Conservation (phyloP, 2,329 filamentous ascomycete species). For the Trichoderma citrinoviride region DNA sequence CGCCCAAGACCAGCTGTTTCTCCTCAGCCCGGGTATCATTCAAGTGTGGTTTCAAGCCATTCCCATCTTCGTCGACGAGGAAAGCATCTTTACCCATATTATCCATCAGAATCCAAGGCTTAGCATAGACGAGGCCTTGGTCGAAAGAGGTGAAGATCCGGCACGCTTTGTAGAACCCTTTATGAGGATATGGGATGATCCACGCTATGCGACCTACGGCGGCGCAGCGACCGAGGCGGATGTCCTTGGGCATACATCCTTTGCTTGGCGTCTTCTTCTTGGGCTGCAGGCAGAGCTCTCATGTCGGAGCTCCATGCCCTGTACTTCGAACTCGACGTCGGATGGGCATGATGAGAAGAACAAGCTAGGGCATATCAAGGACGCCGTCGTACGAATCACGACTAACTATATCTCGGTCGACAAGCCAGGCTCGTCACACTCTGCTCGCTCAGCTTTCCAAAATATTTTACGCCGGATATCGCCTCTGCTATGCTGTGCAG, state of each 20-base stretch:
- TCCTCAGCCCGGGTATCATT: neutral
- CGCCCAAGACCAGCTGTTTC: neutral
- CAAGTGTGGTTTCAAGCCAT: conserved; percentile 1
- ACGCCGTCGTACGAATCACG: neutral
- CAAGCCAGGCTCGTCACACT: neutral
- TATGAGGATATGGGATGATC: neutral
- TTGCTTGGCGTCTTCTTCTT: neutral
- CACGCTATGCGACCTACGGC: neutral
- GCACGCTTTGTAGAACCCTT: neutral
- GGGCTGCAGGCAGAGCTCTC: neutral
- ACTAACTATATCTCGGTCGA: neutral
- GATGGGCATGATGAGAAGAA: neutral
- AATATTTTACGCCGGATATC: neutral
- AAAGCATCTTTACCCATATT: neutral
- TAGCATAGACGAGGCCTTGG: neutral
- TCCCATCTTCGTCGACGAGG: neutral
- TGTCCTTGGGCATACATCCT: neutral
- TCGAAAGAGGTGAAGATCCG: neutral
- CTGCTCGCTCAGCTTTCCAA: neutral
- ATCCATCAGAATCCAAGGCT: neutral
- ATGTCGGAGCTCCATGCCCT: neutral
- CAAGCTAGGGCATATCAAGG: neutral
- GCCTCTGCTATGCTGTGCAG: neutral
- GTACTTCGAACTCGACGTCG: no score
- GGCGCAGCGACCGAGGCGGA: neutral